A percentile compares a stretch with the other conserved stretches of the same genome.
These are phyloP conservation scores for Astrephomene gubernaculifera DNA, from an alignment of 139 green algal species.

Conservation along the genomic window DNA sequence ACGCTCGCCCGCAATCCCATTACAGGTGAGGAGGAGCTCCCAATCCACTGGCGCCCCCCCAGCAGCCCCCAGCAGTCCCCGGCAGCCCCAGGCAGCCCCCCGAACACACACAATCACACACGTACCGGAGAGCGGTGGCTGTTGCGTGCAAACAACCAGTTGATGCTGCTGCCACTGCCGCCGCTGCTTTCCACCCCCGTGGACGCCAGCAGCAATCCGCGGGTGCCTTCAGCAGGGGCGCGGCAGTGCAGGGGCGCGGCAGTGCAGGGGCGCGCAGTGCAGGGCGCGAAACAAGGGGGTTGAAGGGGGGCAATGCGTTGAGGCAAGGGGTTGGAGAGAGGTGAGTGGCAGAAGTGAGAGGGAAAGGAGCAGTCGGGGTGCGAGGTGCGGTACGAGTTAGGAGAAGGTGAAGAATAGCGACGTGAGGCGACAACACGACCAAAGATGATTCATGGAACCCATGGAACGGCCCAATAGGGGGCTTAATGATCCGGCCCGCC, in stretches of 20 bases:
- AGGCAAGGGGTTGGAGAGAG: not conserved
- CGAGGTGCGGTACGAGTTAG: too few species aligned
- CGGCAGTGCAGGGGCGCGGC: not conserved
- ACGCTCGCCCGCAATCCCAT: not conserved
- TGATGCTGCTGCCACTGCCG: conserved; percentile 7
- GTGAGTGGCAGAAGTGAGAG: not conserved
- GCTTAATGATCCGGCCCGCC: too few species aligned
- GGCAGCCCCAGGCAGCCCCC: not conserved
- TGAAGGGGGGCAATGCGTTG: not conserved
- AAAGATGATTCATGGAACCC: too few species aligned
- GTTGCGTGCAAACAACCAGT: conserved; percentile 2
- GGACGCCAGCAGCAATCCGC: too few species aligned
- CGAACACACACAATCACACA: not conserved
- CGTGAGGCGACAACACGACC: too few species aligned
- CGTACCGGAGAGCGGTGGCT: conserved; percentile 1
- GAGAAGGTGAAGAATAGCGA: too few species aligned
- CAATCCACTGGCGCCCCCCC: not conserved
- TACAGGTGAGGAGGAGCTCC: not conserved
- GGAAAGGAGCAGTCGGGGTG: too few species aligned
- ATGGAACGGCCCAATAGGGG: too few species aligned
- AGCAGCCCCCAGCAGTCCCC: not conserved
- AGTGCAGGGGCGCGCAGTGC: not conserved
- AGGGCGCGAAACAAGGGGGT: not conserved
- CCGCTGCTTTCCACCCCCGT: not conserved
- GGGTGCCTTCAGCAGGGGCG: too few species aligned